Base-by-base conservation (phyloP, 2,329 filamentous ascomycete species). In the Septoria linicola region DNA sequence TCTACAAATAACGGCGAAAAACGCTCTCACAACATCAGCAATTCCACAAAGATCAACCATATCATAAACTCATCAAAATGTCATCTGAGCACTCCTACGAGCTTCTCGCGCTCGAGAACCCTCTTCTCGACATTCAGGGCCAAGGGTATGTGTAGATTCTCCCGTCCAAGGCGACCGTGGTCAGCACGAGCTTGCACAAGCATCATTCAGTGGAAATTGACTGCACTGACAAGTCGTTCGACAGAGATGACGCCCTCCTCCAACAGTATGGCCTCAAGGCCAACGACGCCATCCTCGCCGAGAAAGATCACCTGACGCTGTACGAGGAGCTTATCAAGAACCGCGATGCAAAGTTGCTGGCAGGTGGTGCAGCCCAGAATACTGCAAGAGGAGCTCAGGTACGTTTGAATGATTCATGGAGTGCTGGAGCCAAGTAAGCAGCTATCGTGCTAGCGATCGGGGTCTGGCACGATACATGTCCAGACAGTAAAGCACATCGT, bases 271-370 rank as follows among this genome's bases (percentile, higher is more conserved):
- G 77, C 53, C 81, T 99, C 66, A 96, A 99, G 80, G 80, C 87
- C 72, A 96, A 99, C 77, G 92, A 99, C 72, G 93, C 93, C 66
- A 96, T 99, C 72, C 88, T 99, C 55, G 92, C 92, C 50, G 89
- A 95, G 73, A 83, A 89, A 69, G 87, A 95, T 79, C 93, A 99
- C 76, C 79, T 87, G 69, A 82, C 80, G 39, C 81, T 99, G 68
- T 99, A 90, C 74, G 91, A 97, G 70, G 93, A 99, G 68, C 82
- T 97, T 62, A 82, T 96, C 65, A 86, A 88, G 75, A 92, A 93
- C 80, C 89, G 85, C 76, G 83, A 93, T 65, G 92, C 92, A 59
- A 95, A 95, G 76, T 80, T 97, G 70, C 93, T 97, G 69, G 90
- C 93, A 48, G 93, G 93, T 61, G 93, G 93, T 67, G 93, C 93